Conservation (phyloP, 805 yeast genomes). For the Saccharomycopsis babjevae region DNA sequence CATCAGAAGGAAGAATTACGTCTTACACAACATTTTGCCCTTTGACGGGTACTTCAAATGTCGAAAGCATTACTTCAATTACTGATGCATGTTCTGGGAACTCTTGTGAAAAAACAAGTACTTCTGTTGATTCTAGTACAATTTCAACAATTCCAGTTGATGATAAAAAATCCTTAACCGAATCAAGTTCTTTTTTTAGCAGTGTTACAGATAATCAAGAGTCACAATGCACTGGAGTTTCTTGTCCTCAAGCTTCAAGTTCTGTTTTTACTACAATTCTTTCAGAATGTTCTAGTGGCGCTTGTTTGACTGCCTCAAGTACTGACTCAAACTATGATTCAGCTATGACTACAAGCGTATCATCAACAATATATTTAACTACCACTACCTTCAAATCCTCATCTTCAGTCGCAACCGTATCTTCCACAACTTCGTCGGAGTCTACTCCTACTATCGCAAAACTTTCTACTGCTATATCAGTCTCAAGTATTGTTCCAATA, state of each 20-base stretch:
- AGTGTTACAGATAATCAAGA: no score
- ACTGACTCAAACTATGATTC: background rate
- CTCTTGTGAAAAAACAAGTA: background rate
- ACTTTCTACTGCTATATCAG: background rate
- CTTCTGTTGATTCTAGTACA: background rate
- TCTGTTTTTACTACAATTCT: background rate
- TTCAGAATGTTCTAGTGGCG: background rate
- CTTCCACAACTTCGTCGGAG: background rate
- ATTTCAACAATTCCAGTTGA: background rate
- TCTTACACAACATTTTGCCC: slow-evolving; percentile 23
- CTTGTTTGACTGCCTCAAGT: background rate
- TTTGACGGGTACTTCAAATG: slow-evolving; percentile 15
- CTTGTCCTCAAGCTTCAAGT: background rate
- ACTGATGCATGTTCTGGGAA: background rate
- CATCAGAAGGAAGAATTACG: slow-evolving; percentile 18
- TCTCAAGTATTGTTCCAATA: background rate
- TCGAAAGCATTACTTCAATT: background rate
- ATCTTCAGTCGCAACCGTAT: background rate
- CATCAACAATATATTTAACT: background rate
- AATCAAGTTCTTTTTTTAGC: background rate
- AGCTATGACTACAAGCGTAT: background rate
- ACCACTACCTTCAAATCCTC: background rate
- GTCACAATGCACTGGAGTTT: background rate
- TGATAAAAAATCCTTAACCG: background rate
- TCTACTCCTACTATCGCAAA: background rate